Evolutionary conservation across 1,139 yeast species (phyloP), one percentile per base, ranked within the genome.

Genomic region (Pneumocystis carinii): DNA sequence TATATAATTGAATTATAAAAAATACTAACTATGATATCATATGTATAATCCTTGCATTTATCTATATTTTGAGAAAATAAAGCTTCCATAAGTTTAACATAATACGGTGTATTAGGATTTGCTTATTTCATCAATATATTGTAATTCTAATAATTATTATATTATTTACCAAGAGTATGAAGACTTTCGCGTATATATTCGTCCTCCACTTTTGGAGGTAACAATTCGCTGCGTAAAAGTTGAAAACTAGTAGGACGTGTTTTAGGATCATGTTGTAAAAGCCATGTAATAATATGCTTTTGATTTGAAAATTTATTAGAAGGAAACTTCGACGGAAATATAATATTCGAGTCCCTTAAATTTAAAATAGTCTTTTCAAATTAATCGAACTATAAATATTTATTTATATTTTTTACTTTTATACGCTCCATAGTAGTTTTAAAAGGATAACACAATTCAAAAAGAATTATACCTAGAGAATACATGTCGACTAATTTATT

Each of bases 401-500:
- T 41, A 41, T 14, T 19, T 41, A 41, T 41, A n/a, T 37, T 32
- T 32, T 5, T 41, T 17, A 19, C 59, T 56, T 56, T 36, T 38
- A 56, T 17, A 63, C 98, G 79, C 72, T 94, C 98, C 97, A 94
- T 92, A 2, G 90, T 92, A 0, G 98, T 94, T 17, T 79, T 77
- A 71, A 92, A 79, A 0, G 85, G 79, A 73, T 85, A 89, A 39
- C 90, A 82, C 97, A 94, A 90, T 72, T 94, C 98, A 73, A 92
- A 92, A 72, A 92, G 89, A 1, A 94, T 92, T 38, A 94, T 83
- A 3, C 98, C 98, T 62, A 94, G 75, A 0, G 98, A 90, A 72
- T 90, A 94, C 88, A 94, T 86, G 72, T 94, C 98, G 32, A 92
- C 95, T 69, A 92, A 92, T 67, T 87, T 95, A 71, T 90, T 63